Evolutionary conservation across 176 grass and related monocot species (phyloP), one percentile per base, ranked within the genome.

Genomic region (Avena insularis): DNA sequence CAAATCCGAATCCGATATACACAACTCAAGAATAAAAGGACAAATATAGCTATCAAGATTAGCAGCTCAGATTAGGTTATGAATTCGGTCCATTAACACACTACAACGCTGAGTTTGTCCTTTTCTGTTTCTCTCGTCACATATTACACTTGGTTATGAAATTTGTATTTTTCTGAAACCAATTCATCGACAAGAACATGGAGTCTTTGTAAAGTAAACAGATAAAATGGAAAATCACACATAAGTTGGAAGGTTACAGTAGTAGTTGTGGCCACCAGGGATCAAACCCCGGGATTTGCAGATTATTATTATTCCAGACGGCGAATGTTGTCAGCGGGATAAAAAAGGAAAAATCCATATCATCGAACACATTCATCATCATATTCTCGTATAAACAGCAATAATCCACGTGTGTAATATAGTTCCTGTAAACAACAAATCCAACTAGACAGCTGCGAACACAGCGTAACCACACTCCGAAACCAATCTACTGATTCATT

Each of bases 351-450:
- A 67, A 77, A 16, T 78, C 19, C 11, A 71, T 43, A 62, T 62
- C 40, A 75, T 43, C 64, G 4, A 25, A 63, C 58, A 83, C 71
- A 82, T 71, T 80, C 45, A 75, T 84, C 75, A 86, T 53, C 61
- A 71, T 79, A 80, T 74, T 84, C 65, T 79, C 66, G 64, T 83
- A 86, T 83, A 75, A 35, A 64, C 55, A 79, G 83, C 80, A 87
- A 72, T 73, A 46, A 72, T 71, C 78, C 62, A 82, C 51, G 78
- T 65, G 78, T 65, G 54, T 73, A 60, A 58, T 88, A 88, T 73
- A 86, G 12, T 86, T 51, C 57, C 0, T 60, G 50, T 71, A 48
- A 79, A 56, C 49, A 53, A 63, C 54, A 85, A 71, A 72, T 47
- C 47, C 45, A 71, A 82, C 83, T 82, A 85, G 45, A 55, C 63